phyloP scores from a whole-genome alignment of 1,284 basidiomycete genomes.

The Cryptococcus wingfieldii region DNA sequence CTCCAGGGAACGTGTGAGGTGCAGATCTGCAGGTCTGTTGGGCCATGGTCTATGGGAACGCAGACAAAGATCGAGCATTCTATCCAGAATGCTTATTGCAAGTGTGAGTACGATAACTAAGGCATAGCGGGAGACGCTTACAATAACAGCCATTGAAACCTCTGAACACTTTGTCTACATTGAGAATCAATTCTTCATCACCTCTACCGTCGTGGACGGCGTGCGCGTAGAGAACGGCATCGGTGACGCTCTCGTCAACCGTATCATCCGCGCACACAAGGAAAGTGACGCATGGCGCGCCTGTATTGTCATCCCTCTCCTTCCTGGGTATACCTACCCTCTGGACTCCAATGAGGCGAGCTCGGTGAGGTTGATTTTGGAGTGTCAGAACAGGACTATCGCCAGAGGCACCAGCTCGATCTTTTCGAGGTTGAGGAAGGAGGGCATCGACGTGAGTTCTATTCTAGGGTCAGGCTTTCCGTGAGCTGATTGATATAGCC shows the following conservation, averaged over 20 bases:
- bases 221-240: constrained; percentile 88
- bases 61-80: constrained; percentile 80
- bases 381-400: constrained; percentile 89
- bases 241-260: constrained; percentile 86
- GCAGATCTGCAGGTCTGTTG: constrained; percentile 92
- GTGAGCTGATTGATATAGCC: constrained; percentile 56
- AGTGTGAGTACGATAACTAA: constrained; percentile 56
- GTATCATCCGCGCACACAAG: constrained; percentile 83
- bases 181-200: constrained; percentile 99
- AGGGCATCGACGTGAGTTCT: constrained; percentile 74
- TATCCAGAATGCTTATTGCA: constrained; percentile 90
- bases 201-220: constrained; percentile 83
- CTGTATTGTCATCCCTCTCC: constrained; percentile 84
- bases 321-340: constrained; percentile 91
- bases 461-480: neutral
- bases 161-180: constrained; percentile 65
- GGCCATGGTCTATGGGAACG: constrained; percentile 95
- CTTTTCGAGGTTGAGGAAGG: constrained; percentile 76
- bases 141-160: constrained; percentile 76
- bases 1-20: constrained; percentile 95
- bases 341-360: constrained; percentile 90
- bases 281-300: constrained; percentile 84
- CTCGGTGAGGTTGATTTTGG: constrained; percentile 87
- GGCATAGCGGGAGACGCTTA: neutral
- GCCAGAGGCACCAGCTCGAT: constrained; percentile 88